Base-by-base conservation (phyloP, 2,329 filamentous ascomycete genomes). In the Coniochaeta sp. region DNA sequence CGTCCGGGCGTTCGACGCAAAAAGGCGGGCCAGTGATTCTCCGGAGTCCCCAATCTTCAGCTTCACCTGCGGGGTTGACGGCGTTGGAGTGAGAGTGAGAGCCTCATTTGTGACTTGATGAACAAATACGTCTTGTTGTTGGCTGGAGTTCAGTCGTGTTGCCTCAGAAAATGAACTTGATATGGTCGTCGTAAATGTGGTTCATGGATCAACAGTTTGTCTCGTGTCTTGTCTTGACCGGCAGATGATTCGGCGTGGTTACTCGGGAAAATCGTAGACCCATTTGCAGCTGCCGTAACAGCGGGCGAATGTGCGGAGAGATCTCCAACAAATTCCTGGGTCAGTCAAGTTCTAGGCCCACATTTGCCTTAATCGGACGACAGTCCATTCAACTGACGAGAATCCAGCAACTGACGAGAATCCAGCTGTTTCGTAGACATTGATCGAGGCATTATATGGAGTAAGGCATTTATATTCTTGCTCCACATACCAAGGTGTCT, bases 221-320 rank as follows among this genome's bases (percentile, higher is more conserved):
- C n/a, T n/a, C n/a, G n/a, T n/a, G n/a, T n/a, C 9, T 31, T 5
- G 28, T 5, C 22, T 52, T n/a, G 24, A 31, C 67, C 67, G 67
- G 67, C 66, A 68, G 63, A 68, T 68, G 55, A 34, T 52, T 64
- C 65, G 66, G 65, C 61, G 67, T 63, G 55, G 4, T 12, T 26
- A 14, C 17, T 44, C 54, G 54, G 64, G 67, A 66, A 67, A 68
- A 68, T 66, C 63, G 63, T 64, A 68, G 65, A 68, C 67, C 67
- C 67, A 67, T 63, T 54, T 58, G 36, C n/a, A 22, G 12, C 50
- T 5, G 40, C 24, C 22, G 44, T 22, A 50, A 50, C 16, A 16
- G 44, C 22, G 11, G 44, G 6, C 26, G 24, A n/a, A 1, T 12
- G 19, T 52, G 47, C 47, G 47, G 47, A 31, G 47, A 28, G 47